A percentile compares a stretch with the other conserved stretches of the same genome.
phyloP scores from a whole-genome alignment of 805 yeast species.

The Saccharomycopsis synnaedendra region DNA sequence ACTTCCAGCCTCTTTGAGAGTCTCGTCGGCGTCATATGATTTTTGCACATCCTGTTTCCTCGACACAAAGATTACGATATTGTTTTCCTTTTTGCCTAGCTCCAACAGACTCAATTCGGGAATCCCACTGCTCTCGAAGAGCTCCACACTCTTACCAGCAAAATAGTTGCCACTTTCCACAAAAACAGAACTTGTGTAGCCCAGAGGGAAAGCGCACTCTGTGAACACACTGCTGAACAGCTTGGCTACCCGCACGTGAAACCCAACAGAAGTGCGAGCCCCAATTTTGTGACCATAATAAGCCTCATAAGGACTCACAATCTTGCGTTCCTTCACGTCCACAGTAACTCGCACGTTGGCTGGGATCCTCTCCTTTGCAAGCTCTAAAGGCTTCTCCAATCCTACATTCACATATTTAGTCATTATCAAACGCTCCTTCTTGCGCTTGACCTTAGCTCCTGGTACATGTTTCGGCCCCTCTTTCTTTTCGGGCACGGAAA shows the following conservation, averaged over 20 bases:
- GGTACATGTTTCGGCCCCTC: constrained; percentile 12
- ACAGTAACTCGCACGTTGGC: constrained; percentile 74
- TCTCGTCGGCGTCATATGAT: constrained; percentile 42
- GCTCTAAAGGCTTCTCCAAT: constrained; percentile 41
- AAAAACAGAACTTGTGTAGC: constrained; percentile 59
- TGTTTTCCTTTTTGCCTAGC: constrained; percentile 17
- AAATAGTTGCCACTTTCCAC: constrained; percentile 60
- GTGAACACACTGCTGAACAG: constrained; percentile 57
- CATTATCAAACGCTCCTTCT: constrained; percentile 36
- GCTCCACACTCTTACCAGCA: constrained; percentile 22
- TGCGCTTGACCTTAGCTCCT: constrained; percentile 26
- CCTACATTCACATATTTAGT: constrained; percentile 80
- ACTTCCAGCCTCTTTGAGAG: constrained; percentile 39
- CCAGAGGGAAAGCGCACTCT: constrained; percentile 50
- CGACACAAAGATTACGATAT: constrained; percentile 47
- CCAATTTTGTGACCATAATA: constrained; percentile 46
- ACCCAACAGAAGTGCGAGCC: constrained; percentile 54
- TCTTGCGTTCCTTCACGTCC: constrained; percentile 44
- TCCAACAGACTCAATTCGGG: constrained; percentile 20
- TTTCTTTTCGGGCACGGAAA: constrained; percentile 17
- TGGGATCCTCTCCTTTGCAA: constrained; percentile 54
- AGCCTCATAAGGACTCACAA: constrained; percentile 64
- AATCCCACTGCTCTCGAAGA: constrained; percentile 18
- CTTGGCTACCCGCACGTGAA: constrained; percentile 57
- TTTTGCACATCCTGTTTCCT: constrained; percentile 45